Evolutionary conservation across 345 rosid genomes (phyloP).

Genomic region (Pseudoturritis turrita): DNA sequence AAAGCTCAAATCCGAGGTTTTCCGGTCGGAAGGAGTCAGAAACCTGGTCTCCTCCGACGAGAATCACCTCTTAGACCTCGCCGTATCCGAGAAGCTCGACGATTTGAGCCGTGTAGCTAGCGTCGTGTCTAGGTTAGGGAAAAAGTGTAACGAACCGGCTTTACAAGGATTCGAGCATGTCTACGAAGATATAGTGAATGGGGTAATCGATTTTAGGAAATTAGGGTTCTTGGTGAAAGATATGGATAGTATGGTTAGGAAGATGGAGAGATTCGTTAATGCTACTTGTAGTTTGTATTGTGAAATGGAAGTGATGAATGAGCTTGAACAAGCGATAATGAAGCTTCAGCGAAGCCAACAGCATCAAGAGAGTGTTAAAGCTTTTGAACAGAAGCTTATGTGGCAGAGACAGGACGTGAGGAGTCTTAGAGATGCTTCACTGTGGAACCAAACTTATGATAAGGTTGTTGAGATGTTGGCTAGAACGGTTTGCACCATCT

Average conservation of each 20-base stretch:
- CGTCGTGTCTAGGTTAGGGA: conserved; percentile 88
- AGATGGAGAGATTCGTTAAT: conserved; percentile 79
- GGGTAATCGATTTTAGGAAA: conserved; percentile 75
- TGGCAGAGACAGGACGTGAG: conserved; percentile 96
- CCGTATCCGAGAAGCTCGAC: conserved; percentile 80
- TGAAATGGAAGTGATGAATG: conserved; percentile 89
- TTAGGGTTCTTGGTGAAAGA: conserved; percentile 86
- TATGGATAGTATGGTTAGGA: conserved; percentile 89
- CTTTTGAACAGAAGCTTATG: conserved; percentile 84
- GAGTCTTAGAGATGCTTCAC: conserved; percentile 81
- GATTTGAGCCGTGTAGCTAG: conserved; percentile 70
- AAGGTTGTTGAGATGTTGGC: conserved; percentile 88
- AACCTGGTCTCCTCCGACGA: conserved; percentile 64
- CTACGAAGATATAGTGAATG: conserved; percentile 64
- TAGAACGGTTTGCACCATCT: conserved; percentile 82
- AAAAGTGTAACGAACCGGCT: conserved; percentile 82
- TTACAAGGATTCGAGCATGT: conserved; percentile 96
- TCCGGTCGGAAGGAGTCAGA: conserved; percentile 53
- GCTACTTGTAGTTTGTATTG: conserved; percentile 68
- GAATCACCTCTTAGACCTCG: conserved; percentile 60
- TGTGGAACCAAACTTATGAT: conserved; percentile 89
- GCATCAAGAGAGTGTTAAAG: conserved; percentile 78
- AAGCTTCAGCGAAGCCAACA: conserved; percentile 70
- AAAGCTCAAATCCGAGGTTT: conserved; percentile 70
- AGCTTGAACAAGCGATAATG: conserved; percentile 72